Evolutionary conservation across 2,329 filamentous ascomycete genomes (phyloP).

Genomic region (Ophiocordyceps camponoti-leonardi): DNA sequence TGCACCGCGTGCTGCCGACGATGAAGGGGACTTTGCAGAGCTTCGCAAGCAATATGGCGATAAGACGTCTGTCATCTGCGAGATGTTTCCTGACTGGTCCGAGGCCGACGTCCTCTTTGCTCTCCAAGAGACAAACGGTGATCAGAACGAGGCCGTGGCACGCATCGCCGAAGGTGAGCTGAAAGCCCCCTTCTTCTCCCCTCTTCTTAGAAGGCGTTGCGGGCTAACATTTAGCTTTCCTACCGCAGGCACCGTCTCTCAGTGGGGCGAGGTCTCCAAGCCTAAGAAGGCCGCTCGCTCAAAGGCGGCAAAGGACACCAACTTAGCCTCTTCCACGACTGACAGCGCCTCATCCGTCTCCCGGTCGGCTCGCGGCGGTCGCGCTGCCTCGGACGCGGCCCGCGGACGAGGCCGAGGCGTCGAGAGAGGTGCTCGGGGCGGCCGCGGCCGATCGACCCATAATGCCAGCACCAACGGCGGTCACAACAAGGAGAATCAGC

Average conservation of each 20-base stretch:
- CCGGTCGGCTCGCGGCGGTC: constrained; percentile 41
- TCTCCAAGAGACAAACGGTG: constrained; percentile 72
- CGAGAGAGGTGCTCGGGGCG: constrained; percentile 43
- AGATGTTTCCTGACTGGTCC: constrained; percentile 91
- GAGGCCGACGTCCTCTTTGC: constrained; percentile 89
- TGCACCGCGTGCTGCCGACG: constrained; percentile 44
- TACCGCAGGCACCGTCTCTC: constrained; percentile 52
- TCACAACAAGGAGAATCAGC: constrained; percentile 35
- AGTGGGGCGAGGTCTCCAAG: constrained; percentile 74
- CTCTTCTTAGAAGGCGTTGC: neutral
- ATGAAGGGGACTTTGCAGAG: constrained; percentile 80
- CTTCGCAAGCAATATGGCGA: constrained; percentile 77
- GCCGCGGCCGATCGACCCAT: constrained; percentile 45
- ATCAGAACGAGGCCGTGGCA: constrained; percentile 57
- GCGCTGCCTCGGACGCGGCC: constrained; percentile 41
- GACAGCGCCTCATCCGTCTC: constrained; percentile 25
- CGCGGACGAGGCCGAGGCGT: constrained; percentile 45
- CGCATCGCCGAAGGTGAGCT: constrained; percentile 59
- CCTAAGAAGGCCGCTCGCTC: constrained; percentile 59
- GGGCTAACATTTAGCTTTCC: constrained; percentile 4
- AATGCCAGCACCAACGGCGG: constrained; percentile 40
- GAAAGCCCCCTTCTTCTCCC: neutral
- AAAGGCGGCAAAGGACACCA: constrained; percentile 52
- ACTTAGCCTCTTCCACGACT: constrained; percentile 29
- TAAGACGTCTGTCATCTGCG: constrained; percentile 68